phyloP scores from a whole-genome alignment of 768 basidiomycete genomes.

The Infundibulicybe gibba region DNA sequence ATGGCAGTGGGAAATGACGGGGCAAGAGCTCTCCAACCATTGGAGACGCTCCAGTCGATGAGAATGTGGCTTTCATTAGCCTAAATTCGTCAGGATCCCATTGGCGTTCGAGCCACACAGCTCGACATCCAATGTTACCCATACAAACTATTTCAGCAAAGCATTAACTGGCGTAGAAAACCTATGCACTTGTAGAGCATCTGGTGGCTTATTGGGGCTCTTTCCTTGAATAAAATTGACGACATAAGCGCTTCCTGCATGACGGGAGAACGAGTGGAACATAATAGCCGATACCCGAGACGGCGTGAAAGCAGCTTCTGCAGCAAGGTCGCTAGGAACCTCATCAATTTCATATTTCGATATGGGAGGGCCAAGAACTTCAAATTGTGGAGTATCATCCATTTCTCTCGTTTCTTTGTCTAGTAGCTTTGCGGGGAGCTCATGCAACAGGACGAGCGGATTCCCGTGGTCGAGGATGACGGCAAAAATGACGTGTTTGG shows the following conservation, averaged over 20 bases:
- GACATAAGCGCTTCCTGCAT: constrained; percentile 7
- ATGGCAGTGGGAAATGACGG: constrained; percentile 45
- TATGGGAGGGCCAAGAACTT: no score
- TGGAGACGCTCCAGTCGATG: constrained; percentile 12
- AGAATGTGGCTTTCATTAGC: constrained; percentile 49
- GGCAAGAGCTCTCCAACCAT: constrained; percentile 39
- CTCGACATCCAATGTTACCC: constrained; percentile 40
- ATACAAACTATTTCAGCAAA: constrained; percentile 28
- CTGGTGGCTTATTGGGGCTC: background rate
- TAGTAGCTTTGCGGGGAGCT: no score
- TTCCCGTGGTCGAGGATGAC: constrained; percentile 21
- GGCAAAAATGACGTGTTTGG: constrained; percentile 24
- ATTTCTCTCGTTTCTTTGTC: no score
- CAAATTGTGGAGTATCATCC: no score
- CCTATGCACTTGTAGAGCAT: constrained; percentile 9
- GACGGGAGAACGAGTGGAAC: constrained; percentile 7
- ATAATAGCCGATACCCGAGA: constrained; percentile 3
- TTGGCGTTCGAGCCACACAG: constrained; percentile 50
- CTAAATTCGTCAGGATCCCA: constrained; percentile 46
- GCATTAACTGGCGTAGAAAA: constrained; percentile 20
- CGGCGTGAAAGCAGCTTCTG: constrained; percentile 10
- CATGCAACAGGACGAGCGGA: constrained; percentile 15
- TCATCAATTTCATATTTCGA: no score
- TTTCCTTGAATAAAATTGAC: constrained; percentile 13
- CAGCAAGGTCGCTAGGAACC: background rate